phyloP scores from a whole-genome alignment of 257 asterid species.

The Nicotiana attenuata region DNA sequence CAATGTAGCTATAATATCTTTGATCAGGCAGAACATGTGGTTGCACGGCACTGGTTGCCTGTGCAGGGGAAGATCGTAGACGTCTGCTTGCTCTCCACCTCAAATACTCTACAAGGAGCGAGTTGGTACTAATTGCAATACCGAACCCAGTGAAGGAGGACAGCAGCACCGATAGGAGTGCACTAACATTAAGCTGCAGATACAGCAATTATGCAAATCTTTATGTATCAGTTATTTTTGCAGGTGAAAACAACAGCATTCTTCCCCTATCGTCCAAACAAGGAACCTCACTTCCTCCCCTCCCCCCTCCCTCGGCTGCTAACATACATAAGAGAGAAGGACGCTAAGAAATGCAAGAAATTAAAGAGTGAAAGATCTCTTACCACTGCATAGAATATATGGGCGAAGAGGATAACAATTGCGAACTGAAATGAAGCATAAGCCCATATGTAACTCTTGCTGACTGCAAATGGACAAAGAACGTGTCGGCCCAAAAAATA shows the following conservation, averaged over 20 bases:
- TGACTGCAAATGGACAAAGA: slow-evolving; percentile 48
- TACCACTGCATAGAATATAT: slow-evolving; percentile 82
- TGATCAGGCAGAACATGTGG: neutral
- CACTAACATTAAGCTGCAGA: slow-evolving; percentile 73
- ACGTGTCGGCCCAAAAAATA: neutral
- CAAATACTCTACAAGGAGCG: slow-evolving; percentile 82
- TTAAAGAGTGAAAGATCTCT: slow-evolving; percentile 15
- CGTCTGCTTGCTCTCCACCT: slow-evolving; percentile 74
- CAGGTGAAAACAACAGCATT: neutral
- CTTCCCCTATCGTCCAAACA: neutral
- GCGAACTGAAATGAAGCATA: slow-evolving; percentile 98
- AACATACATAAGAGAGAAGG: neutral
- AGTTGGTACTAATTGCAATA: slow-evolving; percentile 83
- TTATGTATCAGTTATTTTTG: neutral
- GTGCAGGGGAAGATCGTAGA: slow-evolving; percentile 29
- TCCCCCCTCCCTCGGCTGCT: neutral
- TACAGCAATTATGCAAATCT: neutral
- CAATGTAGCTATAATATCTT: slow-evolving; percentile 7
- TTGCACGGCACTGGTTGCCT: slow-evolving; percentile 11
- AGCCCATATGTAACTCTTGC: slow-evolving; percentile 96
- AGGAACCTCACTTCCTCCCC: neutral
- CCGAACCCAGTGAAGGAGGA: slow-evolving; percentile 98
- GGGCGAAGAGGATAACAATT: slow-evolving; percentile 86
- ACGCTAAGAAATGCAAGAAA: neutral
- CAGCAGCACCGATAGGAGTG: slow-evolving; percentile 76